Evolutionary conservation across 805 yeast species (phyloP).

Genomic region (Candida incommunis): DNA sequence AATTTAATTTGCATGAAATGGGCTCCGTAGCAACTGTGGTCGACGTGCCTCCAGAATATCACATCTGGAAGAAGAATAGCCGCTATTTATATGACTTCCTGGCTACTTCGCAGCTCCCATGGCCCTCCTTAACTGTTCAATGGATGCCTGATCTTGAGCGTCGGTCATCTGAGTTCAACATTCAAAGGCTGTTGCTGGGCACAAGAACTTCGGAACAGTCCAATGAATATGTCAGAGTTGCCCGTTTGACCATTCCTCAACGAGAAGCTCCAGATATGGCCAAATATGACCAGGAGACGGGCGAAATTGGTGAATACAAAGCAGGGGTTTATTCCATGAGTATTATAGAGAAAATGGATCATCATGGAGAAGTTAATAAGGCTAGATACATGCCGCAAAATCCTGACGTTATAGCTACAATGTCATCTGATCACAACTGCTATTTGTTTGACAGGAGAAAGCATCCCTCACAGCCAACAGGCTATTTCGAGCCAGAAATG

Average conservation of each 20-base stretch:
- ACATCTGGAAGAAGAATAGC: slow-evolving; percentile 48
- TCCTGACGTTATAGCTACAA: slow-evolving; percentile 66
- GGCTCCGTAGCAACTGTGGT: neutral
- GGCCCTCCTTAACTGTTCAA: slow-evolving; percentile 51
- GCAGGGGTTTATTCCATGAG: slow-evolving; percentile 23
- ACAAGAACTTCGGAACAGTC: slow-evolving; percentile 49
- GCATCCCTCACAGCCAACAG: slow-evolving; percentile 39
- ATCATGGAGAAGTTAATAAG: slow-evolving; percentile 58
- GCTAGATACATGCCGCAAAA: slow-evolving; percentile 72
- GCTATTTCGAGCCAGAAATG: slow-evolving; percentile 35
- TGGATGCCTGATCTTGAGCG: slow-evolving; percentile 45
- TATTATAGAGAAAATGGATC: slow-evolving; percentile 46
- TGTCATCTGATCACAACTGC: slow-evolving; percentile 50
- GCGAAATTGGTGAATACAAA: slow-evolving; percentile 20
- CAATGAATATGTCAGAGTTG: slow-evolving; percentile 33
- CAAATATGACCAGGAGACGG: slow-evolving; percentile 24
- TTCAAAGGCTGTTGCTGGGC: slow-evolving; percentile 39
- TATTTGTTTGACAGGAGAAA: slow-evolving; percentile 72
- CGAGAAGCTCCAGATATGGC: slow-evolving; percentile 14
- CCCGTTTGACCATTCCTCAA: slow-evolving; percentile 18
- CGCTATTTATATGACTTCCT: slow-evolving; percentile 41
- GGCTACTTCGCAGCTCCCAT: slow-evolving; percentile 37
- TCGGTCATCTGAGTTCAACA: slow-evolving; percentile 4
- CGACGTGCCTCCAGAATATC: slow-evolving; percentile 21
- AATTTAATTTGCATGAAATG: neutral